These are phyloP conservation scores for Plasmodium vivax DNA, from an alignment of 169 alveolate genomes.

Conservation along the genomic window DNA sequence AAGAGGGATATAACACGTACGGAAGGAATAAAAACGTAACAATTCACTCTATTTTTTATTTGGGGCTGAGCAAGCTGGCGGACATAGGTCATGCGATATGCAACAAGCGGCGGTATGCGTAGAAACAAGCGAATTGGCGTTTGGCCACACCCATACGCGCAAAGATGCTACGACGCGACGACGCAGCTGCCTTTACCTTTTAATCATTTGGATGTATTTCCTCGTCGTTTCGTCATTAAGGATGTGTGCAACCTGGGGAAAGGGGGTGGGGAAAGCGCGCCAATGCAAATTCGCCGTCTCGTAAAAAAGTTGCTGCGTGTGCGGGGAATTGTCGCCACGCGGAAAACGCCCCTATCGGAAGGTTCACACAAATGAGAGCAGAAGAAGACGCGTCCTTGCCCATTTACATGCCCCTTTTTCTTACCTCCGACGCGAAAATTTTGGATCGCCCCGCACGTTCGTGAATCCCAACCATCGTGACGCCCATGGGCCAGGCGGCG, in stretches of 20 bases:
- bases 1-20: not conserved
- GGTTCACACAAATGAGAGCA: not conserved
- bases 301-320: not conserved
- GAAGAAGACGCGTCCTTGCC: not conserved
- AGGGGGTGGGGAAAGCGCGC: not conserved
- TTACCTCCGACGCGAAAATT: constrained; percentile 91
- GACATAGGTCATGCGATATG: not conserved
- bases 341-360: not conserved
- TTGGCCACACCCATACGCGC: not conserved
- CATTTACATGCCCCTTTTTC: constrained; percentile 31
- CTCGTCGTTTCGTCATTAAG: constrained; percentile 94
- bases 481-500: constrained; percentile 98
- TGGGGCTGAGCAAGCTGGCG: not conserved
- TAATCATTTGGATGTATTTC: constrained; percentile 91
- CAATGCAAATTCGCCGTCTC: not conserved
- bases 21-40: not conserved
- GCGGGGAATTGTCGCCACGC: not conserved
- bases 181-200: constrained; percentile 76
- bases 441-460: constrained; percentile 94
- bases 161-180: not conserved
- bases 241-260: constrained; percentile 86
- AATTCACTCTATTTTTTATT: not conserved
- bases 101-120: not conserved
- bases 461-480: constrained; percentile 96
- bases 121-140: not conserved